phyloP scores from a whole-genome alignment of 2,329 filamentous ascomycete genomes.

The Tolypocladium endophyticum region DNA sequence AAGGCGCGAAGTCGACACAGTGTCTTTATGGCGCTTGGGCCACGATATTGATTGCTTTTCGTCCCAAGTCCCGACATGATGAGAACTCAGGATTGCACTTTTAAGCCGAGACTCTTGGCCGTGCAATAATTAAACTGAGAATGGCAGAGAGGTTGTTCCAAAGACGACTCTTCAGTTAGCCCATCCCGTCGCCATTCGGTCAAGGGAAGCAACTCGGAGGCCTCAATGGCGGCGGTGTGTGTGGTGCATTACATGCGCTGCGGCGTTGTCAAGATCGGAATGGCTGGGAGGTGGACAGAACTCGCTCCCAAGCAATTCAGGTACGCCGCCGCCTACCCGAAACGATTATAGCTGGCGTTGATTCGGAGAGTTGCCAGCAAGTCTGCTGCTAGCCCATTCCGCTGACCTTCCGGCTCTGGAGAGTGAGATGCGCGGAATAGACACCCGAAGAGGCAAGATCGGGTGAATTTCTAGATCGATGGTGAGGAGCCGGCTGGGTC shows the following conservation, averaged over 20 bases:
- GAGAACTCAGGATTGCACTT: background rate
- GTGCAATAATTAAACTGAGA: slow-evolving; percentile 8
- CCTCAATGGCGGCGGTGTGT: background rate
- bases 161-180: slow-evolving; percentile 7
- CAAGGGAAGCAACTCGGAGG: background rate
- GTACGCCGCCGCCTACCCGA: background rate
- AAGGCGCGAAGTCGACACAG: background rate
- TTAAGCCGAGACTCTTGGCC: slow-evolving; percentile 7
- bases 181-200: background rate
- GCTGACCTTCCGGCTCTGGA: background rate
- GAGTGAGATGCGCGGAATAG: background rate
- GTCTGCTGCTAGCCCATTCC: background rate
- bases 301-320: background rate
- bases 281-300: background rate
- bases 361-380: background rate
- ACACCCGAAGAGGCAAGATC: background rate
- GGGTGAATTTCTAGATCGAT: background rate
- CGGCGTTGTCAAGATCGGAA: background rate
- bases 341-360: background rate
- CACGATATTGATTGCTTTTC: background rate
- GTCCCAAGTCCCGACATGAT: background rate
- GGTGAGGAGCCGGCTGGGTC: background rate
- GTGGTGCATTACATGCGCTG: background rate
- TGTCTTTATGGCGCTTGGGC: background rate
- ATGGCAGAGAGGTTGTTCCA: background rate